A percentile compares a stretch with the other conserved stretches of the same genome.
Conservation (phyloP, 345 rosid species). For the Brassica juncea region DNA sequence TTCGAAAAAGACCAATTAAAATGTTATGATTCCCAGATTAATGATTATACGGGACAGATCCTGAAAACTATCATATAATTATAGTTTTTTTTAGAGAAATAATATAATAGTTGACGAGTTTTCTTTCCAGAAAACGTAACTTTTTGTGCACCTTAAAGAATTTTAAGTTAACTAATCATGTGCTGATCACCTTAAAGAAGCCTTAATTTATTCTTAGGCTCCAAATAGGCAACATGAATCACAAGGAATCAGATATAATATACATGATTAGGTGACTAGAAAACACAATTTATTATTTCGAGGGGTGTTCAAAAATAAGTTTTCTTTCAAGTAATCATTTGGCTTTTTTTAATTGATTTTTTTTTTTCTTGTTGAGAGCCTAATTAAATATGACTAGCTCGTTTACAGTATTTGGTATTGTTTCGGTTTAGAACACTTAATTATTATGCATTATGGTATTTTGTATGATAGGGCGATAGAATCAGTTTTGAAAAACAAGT, state of each 20-base stretch:
- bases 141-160: neutral
- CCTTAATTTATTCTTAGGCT: neutral
- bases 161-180: neutral
- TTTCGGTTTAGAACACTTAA: neutral
- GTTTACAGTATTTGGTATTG: neutral
- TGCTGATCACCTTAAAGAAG: neutral
- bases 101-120: neutral
- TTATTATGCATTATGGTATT: neutral
- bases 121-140: neutral
- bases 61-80: neutral
- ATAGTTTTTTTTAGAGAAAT: neutral
- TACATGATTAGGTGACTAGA: neutral
- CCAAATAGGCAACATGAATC: neutral
- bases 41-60: neutral
- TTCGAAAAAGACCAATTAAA: neutral
- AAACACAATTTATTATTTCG: neutral
- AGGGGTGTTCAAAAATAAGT: neutral
- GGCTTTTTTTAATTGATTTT: neutral
- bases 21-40: neutral
- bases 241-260: neutral
- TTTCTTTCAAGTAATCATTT: neutral
- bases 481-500: conserved; percentile 47
- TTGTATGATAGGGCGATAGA: conserved; percentile 43
- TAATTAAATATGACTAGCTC: neutral
- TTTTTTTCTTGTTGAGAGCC: neutral